A percentile compares a stretch with the other conserved stretches of the same genome.
Conservation (phyloP, 257 asterid genomes). For the Lycium ferocissimum region DNA sequence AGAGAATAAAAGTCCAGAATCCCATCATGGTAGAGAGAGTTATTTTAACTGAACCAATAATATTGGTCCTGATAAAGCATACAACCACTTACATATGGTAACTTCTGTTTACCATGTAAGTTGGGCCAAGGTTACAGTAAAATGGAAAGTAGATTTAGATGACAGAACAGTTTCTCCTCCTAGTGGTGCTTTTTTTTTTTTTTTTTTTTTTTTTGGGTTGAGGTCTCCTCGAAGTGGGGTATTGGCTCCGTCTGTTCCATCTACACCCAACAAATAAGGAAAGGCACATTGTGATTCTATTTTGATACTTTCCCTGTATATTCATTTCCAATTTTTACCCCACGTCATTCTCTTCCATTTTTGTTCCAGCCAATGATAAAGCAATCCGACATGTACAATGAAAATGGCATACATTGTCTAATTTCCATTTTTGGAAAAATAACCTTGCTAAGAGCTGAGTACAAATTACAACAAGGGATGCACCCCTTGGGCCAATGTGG, state of each 20-base stretch:
- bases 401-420: background rate
- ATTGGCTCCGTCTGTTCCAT: background rate
- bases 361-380: background rate
- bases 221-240: background rate
- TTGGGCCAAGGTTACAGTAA: background rate
- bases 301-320: background rate
- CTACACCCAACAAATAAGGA: background rate
- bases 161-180: constrained; percentile 20
- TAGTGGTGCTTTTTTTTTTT: background rate
- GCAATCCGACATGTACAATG: background rate
- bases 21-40: background rate
- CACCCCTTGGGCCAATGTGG: background rate
- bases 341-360: background rate
- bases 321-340: background rate
- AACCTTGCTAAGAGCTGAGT: constrained; percentile 11
- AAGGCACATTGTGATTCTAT: background rate
- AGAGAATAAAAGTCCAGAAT: background rate
- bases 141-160: background rate
- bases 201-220: background rate
- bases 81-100: background rate
- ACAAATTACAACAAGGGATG: background rate
- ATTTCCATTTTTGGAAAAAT: background rate
- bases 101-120: background rate
- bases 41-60: constrained; percentile 8
- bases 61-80: background rate